These are phyloP conservation scores for Nakaseomyces nivariensis DNA, from an alignment of 1,139 yeast genomes.

Conservation along the genomic window DNA sequence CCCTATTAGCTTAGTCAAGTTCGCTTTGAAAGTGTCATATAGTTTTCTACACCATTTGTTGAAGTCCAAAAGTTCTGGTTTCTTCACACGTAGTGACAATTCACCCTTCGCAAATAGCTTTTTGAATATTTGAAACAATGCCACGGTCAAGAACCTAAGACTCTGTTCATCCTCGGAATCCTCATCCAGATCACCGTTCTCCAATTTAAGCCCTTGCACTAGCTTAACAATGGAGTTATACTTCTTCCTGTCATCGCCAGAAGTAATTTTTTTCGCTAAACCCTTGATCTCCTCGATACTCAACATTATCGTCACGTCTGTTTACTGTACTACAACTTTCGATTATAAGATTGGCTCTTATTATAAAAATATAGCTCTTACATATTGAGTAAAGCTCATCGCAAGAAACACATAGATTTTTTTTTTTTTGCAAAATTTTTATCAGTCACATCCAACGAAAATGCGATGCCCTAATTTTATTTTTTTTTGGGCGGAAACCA, in stretches of 20 bases:
- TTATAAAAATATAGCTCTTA: too few relatives aligned
- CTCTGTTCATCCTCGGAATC: slow-evolving; percentile 15
- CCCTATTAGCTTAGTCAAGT: slow-evolving; percentile 36
- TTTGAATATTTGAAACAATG: slow-evolving; percentile 49
- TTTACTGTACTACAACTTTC: too few relatives aligned
- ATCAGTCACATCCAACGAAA: too few relatives aligned
- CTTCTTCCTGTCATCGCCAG: slow-evolving; percentile 20
- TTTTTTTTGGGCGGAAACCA: neutral
- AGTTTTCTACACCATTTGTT: slow-evolving; percentile 55
- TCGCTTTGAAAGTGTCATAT: slow-evolving; percentile 46
- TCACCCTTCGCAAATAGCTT: slow-evolving; percentile 42
- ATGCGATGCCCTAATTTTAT: too few relatives aligned
- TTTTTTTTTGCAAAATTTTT: too few relatives aligned
- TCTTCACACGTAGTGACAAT: slow-evolving; percentile 32
- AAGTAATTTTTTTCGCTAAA: slow-evolving; percentile 19
- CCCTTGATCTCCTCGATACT: slow-evolving; percentile 21
- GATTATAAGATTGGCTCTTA: too few relatives aligned
- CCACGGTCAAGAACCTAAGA: slow-evolving; percentile 41
- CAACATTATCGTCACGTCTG: slow-evolving; percentile 6
- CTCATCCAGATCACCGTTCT: slow-evolving; percentile 2
- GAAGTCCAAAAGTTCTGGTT: slow-evolving; percentile 35
- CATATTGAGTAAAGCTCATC: too few relatives aligned
- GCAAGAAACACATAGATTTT: too few relatives aligned
- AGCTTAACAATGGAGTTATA: slow-evolving; percentile 22
- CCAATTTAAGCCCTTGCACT: slow-evolving; percentile 10